These are phyloP conservation scores for Trichoderma sp. DNA, from an alignment of 2,329 filamentous ascomycete species.

Conservation along the genomic window DNA sequence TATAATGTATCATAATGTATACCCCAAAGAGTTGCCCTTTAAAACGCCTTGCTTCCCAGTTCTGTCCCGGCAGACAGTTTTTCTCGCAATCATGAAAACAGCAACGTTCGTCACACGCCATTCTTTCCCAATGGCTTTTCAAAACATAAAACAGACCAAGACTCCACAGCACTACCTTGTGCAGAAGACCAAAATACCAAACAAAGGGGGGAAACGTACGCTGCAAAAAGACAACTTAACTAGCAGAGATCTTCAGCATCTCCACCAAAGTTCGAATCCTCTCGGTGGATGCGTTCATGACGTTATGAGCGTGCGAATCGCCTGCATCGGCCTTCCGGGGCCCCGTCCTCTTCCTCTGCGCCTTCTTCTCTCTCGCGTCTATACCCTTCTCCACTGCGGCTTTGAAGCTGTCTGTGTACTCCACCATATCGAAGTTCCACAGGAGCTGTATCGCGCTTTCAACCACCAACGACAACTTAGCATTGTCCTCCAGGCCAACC, in stretches of 20 bases:
- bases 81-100: background rate
- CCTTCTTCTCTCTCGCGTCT: constrained; percentile 47
- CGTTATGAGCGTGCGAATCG: constrained; percentile 43
- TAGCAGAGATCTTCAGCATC: constrained; percentile 29
- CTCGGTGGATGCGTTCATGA: constrained; percentile 44
- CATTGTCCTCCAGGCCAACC: constrained; percentile 62
- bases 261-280: constrained; percentile 42
- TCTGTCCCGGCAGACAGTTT: background rate
- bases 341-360: constrained; percentile 40
- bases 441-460: constrained; percentile 62
- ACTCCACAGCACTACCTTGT: background rate
- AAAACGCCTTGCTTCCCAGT: constrained; percentile 17
- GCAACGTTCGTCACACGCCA: background rate
- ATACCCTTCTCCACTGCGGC: constrained; percentile 47
- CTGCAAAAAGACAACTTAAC: constrained; percentile 14
- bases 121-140: background rate
- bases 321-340: constrained; percentile 32
- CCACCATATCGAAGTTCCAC: constrained; percentile 36
- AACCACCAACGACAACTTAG: constrained; percentile 66
- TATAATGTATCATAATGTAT: constrained; percentile 23
- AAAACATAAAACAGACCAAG: background rate
- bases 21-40: background rate
- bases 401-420: constrained; percentile 37
- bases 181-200: background rate
- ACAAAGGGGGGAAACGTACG: background rate